Conservation (phyloP, 495 filamentous ascomycete genomes). For the Daldinia vernicosa region DNA sequence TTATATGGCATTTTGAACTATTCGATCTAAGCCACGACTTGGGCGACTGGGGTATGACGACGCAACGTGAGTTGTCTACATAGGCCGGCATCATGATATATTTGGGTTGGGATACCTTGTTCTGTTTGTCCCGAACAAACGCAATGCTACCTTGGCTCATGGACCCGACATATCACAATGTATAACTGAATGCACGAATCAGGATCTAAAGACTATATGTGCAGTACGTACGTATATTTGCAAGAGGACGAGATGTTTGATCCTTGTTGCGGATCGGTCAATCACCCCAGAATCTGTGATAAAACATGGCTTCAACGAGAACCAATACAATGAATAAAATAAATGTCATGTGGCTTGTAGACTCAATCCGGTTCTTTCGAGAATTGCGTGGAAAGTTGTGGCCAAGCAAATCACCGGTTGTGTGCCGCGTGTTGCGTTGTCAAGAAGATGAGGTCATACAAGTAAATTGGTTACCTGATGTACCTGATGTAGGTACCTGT, state of each 20-base stretch:
- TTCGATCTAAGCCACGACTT: slow-evolving; percentile 1
- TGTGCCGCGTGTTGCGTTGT: slow-evolving; percentile 36
- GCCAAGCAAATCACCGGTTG: slow-evolving; percentile 31
- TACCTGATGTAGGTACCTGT: too few relatives aligned
- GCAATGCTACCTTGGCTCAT: too few relatives aligned
- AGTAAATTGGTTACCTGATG: too few relatives aligned
- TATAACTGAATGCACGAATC: too few relatives aligned
- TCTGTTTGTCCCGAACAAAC: neutral
- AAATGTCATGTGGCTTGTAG: slow-evolving; percentile 25
- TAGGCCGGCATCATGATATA: slow-evolving; percentile 14
- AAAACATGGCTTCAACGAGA: neutral
- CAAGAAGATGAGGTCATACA: slow-evolving; percentile 36
- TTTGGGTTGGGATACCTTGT: slow-evolving; percentile 7
- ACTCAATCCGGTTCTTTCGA: slow-evolving; percentile 18
- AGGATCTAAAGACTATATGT: too few relatives aligned
- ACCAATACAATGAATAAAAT: slow-evolving; percentile 14
- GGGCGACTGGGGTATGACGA: slow-evolving; percentile 19
- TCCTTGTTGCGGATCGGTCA: slow-evolving; percentile 26
- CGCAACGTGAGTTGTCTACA: neutral
- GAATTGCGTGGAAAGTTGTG: slow-evolving; percentile 31
- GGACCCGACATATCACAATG: too few relatives aligned
- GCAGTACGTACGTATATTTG: too few relatives aligned
- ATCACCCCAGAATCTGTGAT: slow-evolving; percentile 28
- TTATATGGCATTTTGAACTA: neutral
- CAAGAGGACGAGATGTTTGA: too few relatives aligned